Evolutionary conservation across 805 yeast genomes (phyloP).

Genomic region (Saccharomycopsis selenospora): DNA sequence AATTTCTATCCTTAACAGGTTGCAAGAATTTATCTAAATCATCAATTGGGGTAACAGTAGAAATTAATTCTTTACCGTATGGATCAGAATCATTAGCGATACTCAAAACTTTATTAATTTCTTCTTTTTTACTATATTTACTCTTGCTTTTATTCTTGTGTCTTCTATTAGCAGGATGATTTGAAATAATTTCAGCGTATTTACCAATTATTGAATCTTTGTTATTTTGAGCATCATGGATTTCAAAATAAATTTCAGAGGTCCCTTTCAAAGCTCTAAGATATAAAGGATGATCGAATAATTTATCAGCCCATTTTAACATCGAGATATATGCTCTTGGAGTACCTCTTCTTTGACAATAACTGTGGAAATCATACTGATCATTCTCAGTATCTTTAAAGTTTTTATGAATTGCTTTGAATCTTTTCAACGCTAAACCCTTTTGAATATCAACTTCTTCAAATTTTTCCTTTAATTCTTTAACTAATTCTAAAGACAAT

Average conservation of each 20-base stretch:
- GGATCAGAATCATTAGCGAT: constrained; percentile 14
- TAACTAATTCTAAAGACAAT: constrained; percentile 26
- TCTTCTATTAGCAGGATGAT: constrained; percentile 6
- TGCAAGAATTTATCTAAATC: constrained; percentile 5
- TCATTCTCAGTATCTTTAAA: constrained; percentile 70
- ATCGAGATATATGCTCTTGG: constrained; percentile 74
- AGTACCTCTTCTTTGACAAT: constrained; percentile 86
- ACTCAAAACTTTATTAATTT: background rate
- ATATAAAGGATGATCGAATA: constrained; percentile 65
- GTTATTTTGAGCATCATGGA: constrained; percentile 22
- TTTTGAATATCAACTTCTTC: constrained; percentile 41
- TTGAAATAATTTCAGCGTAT: constrained; percentile 1
- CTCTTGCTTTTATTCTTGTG: constrained; percentile 12
- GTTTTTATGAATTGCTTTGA: constrained; percentile 53
- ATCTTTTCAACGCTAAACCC: constrained; percentile 80
- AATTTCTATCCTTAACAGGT: constrained; percentile 6
- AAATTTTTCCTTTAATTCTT: constrained; percentile 32
- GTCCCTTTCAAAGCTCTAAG: constrained; percentile 66
- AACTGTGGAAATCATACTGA: constrained; percentile 91
- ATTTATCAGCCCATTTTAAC: constrained; percentile 73
- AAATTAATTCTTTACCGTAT: constrained; percentile 11
- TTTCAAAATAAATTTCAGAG: constrained; percentile 44
- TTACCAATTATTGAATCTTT: constrained; percentile 10
- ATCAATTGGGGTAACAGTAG: constrained; percentile 7
- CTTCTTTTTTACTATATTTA: constrained; percentile 10